A percentile compares a stretch with the other conserved stretches of the same genome.
Evolutionary conservation across 2,329 filamentous ascomycete genomes (phyloP).

Genomic region (Colletotrichum destructivum): DNA sequence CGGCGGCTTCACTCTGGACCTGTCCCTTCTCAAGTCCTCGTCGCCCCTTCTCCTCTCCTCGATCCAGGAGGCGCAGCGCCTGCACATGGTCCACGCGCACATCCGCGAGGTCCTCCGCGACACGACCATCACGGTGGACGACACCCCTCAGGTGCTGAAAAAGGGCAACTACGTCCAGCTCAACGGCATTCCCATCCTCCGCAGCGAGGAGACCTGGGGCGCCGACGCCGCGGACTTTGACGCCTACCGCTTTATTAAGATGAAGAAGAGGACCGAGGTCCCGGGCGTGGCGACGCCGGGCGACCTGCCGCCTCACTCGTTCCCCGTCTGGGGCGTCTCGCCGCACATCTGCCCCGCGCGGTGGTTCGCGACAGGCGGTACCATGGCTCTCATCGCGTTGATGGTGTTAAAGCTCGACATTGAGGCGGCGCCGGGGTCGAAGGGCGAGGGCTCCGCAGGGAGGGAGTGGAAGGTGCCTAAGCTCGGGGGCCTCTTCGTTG

Average conservation of each 20-base stretch:
- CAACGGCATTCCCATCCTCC: conserved; percentile 45
- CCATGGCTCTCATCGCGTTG: conserved; percentile 26
- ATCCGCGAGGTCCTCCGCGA: conserved; percentile 53
- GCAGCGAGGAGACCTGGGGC: conserved; percentile 46
- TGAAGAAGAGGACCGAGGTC: conserved; percentile 2
- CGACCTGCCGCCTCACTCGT: conserved; percentile 23
- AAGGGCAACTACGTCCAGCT: conserved; percentile 53
- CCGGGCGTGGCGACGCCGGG: conserved; percentile 14
- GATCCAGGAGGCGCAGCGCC: conserved; percentile 55
- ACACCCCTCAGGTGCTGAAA: conserved; percentile 54
- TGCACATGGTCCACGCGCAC: conserved; percentile 46
- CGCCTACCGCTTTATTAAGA: conserved; percentile 49
- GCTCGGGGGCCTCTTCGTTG: background rate
- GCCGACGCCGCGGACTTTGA: conserved; percentile 47
- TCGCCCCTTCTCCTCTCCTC: conserved; percentile 55
- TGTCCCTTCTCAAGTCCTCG: conserved; percentile 50
- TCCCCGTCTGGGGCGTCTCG: conserved; percentile 18
- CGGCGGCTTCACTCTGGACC: conserved; percentile 47
- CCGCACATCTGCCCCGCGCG: conserved; percentile 30
- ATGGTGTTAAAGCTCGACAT: conserved; percentile 23
- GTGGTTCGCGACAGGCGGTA: conserved; percentile 25
- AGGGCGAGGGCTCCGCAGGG: background rate
- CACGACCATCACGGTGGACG: conserved; percentile 47
- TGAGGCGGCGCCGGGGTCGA: background rate
- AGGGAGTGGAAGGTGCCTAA: conserved; percentile 12